Evolutionary conservation across 2,329 filamentous ascomycete species (phyloP).

Genomic region (Aureobasidium sp.): DNA sequence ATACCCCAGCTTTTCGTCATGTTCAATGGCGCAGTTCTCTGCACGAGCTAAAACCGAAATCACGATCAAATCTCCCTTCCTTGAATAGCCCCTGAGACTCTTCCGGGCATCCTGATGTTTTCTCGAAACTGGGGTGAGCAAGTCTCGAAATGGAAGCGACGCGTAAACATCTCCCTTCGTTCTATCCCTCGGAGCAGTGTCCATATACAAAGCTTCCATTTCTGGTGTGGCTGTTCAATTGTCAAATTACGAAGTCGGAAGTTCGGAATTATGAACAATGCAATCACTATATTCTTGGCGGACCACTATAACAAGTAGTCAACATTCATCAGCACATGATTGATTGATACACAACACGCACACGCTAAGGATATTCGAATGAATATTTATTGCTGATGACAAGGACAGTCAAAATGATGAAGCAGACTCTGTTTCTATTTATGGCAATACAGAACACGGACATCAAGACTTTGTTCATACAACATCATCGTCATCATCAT

Average conservation of each 20-base stretch:
- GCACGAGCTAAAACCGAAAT: not conserved
- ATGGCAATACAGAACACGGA: not conserved
- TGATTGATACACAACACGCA: not conserved
- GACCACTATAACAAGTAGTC: not conserved
- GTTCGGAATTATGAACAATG: not conserved
- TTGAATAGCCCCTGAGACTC: not conserved
- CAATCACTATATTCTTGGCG: not conserved
- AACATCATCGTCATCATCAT: too few relatives aligned
- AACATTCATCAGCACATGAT: too few relatives aligned
- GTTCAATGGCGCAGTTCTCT: not conserved
- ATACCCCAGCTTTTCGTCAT: slow-evolving; percentile 1
- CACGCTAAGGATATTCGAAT: not conserved
- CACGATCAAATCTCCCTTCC: not conserved
- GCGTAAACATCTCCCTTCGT: not conserved
- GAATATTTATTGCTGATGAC: not conserved
- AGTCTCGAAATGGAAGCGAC: not conserved
- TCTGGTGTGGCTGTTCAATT: not conserved
- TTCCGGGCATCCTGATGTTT: not conserved
- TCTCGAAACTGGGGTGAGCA: not conserved
- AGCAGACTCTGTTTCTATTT: not conserved
- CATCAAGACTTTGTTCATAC: not conserved
- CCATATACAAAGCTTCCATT: slow-evolving; percentile 2
- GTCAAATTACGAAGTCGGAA: not conserved
- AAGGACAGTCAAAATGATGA: not conserved
- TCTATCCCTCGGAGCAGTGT: not conserved